Evolutionary conservation across 2,329 filamentous ascomycete genomes (phyloP), one percentile per base, ranked within the genome.

Genomic region (Ilyonectria destructans): DNA sequence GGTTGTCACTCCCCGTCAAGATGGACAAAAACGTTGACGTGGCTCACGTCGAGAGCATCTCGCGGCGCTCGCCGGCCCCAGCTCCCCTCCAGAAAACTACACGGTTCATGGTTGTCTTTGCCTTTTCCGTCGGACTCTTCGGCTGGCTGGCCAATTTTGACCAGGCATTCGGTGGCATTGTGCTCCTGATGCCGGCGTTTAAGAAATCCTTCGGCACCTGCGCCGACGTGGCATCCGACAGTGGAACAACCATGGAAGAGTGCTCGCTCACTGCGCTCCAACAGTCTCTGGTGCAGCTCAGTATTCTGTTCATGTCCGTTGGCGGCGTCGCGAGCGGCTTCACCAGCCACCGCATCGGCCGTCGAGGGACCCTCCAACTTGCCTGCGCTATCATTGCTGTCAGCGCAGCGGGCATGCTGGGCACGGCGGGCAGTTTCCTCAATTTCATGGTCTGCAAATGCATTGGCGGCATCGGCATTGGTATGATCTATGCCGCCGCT

Each of bases 361-460:
- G 45, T 43, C 58, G 58, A 19, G 46, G 45, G 6, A 51, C 58
- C 2, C 15, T 60, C 5, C 58, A 61, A 29, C 15, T 54, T 12
- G 58, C 46, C 9, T 31, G 33, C 7, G 2, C 33, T 4, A 15
- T 52, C 12, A 43, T 45, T 4, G 33, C 23, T 4, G 19, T 55
- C 15, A 37, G 58, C 13, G 58, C 58, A 1, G 45, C 12, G 8
- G 60, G 60, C 10, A 62, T 62, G 60, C 31, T 62, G 4, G 43
- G 31, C 19, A 57, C 60, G 7, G 13, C 31, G 9, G 60, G 60
- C 8, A 57, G 51, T 7, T 56, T 62, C 17, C 3, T 49, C 13
- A 48, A 56, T 7, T 62, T 40, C 31, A 62, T 62, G 51, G 52
- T 56, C 3, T 62, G 60, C 43, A 62, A 62, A 31, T 62, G 51